Conservation (phyloP, 495 filamentous ascomycete genomes). For the Articulospora tetracladia region DNA sequence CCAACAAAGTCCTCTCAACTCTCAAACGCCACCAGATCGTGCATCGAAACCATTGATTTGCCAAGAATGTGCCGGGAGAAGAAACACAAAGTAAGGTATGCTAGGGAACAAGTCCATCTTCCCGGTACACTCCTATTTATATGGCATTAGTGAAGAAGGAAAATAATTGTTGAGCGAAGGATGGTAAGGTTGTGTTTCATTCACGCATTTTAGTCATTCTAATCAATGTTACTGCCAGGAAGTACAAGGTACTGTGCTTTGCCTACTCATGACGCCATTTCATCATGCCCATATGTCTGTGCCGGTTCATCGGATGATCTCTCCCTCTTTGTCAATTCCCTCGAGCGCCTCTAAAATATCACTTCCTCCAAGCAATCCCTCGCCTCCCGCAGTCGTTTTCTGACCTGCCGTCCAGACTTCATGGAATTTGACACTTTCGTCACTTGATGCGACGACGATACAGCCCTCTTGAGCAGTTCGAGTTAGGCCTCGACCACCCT, state of each 20-base stretch:
- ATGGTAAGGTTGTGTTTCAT: neutral
- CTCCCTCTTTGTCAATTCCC: slow-evolving; percentile 76
- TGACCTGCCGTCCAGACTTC: slow-evolving; percentile 78
- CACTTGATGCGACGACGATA: slow-evolving; percentile 90
- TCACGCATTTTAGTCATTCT: neutral
- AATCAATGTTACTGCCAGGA: neutral
- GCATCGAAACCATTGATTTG: too few species aligned
- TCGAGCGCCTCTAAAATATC: slow-evolving; percentile 83
- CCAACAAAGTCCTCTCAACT: too few species aligned
- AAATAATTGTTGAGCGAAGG: too few species aligned
- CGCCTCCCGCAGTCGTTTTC: slow-evolving; percentile 49
- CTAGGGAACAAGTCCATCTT: too few species aligned
- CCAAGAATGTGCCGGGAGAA: too few species aligned
- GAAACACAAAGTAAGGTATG: too few species aligned
- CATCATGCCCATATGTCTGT: neutral
- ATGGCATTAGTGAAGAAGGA: too few species aligned
- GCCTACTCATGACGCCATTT: neutral
- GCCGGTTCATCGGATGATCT: slow-evolving; percentile 46
- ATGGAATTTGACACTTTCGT: slow-evolving; percentile 93
- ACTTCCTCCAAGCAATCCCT: slow-evolving; percentile 77
- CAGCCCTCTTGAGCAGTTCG: slow-evolving; percentile 80
- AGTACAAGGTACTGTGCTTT: too few species aligned
- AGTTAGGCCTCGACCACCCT: slow-evolving; percentile 26
- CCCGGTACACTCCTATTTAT: too few species aligned
- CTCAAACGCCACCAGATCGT: too few species aligned